Evolutionary conservation across 306 rosid species (phyloP).

Genomic region (Calophaca sinica): DNA sequence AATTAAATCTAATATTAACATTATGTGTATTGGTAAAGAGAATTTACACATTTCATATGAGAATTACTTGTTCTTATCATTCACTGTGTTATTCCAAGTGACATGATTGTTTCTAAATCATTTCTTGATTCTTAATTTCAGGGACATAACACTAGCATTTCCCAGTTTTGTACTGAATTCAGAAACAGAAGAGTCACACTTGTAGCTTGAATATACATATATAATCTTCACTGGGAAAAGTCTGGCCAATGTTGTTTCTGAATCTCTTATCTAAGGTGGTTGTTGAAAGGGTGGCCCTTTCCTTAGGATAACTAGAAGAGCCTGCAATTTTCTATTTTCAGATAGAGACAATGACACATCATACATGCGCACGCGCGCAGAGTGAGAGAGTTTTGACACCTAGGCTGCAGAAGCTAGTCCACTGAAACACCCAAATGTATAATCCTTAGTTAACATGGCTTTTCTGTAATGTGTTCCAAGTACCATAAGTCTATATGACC

Average conservation of each 20-base stretch:
- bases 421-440: background rate
- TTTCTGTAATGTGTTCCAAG: background rate
- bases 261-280: no score
- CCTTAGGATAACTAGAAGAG: no score
- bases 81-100: background rate
- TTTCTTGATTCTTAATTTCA: slow-evolving; percentile 21
- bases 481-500: background rate
- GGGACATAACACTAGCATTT: slow-evolving; percentile 54
- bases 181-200: slow-evolving; percentile 37
- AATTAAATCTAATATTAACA: no score
- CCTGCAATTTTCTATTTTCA: no score
- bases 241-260: no score
- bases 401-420: slow-evolving; percentile 9
- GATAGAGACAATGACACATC: no score
- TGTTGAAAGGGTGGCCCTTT: no score
- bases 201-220: background rate
- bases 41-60: no score
- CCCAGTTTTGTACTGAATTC: slow-evolving; percentile 48
- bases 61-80: no score
- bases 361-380: background rate
- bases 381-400: background rate
- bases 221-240: no score
- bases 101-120: slow-evolving; percentile 17
- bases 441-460: slow-evolving; percentile 4
- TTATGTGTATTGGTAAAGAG: no score